phyloP scores from a whole-genome alignment of 164 flowering plant genomes.

The Annona squamosa region DNA sequence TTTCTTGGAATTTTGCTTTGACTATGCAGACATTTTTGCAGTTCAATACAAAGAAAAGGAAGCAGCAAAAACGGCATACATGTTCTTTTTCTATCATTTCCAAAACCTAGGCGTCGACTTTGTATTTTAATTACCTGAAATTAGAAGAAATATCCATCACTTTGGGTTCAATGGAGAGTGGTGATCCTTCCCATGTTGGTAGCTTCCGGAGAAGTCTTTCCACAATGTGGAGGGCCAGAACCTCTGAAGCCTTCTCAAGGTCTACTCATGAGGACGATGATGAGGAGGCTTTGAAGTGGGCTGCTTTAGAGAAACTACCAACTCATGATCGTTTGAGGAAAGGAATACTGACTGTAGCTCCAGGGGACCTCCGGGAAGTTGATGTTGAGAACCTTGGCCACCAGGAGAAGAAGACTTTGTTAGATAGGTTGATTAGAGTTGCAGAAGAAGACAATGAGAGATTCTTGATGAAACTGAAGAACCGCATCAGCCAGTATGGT shows the following conservation, averaged over 20 bases:
- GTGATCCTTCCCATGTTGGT: neutral
- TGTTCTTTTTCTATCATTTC: neutral
- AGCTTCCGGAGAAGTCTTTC: conserved; percentile 6
- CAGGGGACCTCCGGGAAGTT: conserved; percentile 41
- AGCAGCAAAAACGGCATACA: neutral
- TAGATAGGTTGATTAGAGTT: conserved; percentile 61
- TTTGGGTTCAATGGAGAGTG: conserved; percentile 3
- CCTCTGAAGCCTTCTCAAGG: conserved; percentile 13
- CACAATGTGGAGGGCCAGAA: conserved; percentile 3
- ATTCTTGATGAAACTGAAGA: conserved; percentile 62
- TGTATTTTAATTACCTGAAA: neutral
- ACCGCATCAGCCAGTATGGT: conserved; percentile 62
- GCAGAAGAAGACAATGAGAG: conserved; percentile 93
- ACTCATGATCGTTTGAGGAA: conserved; percentile 16
- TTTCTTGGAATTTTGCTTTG: neutral
- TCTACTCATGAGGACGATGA: conserved; percentile 15
- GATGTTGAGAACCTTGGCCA: conserved; percentile 60
- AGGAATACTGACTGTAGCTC: conserved; percentile 7
- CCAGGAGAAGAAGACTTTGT: conserved; percentile 52
- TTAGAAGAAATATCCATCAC: neutral
- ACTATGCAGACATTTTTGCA: neutral
- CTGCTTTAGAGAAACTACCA: conserved; percentile 21
- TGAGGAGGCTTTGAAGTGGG: conserved; percentile 23
- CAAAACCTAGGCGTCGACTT: neutral
- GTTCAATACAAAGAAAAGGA: neutral